A percentile compares a stretch with the other conserved stretches of the same genome.
Evolutionary conservation across 169 alveolate genomes (phyloP).

Genomic region (Eimeria brunetti): DNA sequence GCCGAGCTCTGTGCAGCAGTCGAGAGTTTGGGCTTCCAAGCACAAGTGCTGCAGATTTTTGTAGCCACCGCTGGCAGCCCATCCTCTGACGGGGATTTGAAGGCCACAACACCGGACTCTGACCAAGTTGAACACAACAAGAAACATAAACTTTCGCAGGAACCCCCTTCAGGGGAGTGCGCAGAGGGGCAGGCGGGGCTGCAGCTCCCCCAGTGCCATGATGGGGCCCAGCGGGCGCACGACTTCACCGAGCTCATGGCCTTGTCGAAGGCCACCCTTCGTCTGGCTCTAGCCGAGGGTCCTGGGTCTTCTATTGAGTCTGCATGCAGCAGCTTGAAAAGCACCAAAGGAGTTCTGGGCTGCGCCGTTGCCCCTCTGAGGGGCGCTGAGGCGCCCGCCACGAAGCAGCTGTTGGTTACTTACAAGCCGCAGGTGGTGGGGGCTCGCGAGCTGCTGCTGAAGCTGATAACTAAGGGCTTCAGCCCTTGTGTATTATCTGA

Average conservation of each 20-base stretch:
- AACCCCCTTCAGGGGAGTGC: background rate
- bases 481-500: constrained; percentile 9
- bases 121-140: background rate
- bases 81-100: background rate
- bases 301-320: background rate
- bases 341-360: constrained; percentile 45
- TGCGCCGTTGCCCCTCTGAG: constrained; percentile 7
- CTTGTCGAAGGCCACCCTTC: constrained; percentile 45
- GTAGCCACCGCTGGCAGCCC: constrained; percentile 10
- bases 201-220: background rate
- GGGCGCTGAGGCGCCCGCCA: background rate
- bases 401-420: constrained; percentile 33
- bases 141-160: background rate
- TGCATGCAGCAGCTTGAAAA: constrained; percentile 34
- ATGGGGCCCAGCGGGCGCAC: background rate
- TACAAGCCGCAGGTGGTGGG: constrained; percentile 61
- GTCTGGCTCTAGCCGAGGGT: background rate
- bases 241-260: background rate
- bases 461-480: constrained; percentile 16
- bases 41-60: constrained; percentile 38
- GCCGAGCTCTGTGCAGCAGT: constrained; percentile 48
- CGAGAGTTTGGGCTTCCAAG: constrained; percentile 51
- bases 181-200: background rate
- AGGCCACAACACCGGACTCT: background rate
- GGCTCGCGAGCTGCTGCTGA: constrained; percentile 25